Evolutionary conservation across 441 rosid species (phyloP).

Genomic region (Gossypium laxum): DNA sequence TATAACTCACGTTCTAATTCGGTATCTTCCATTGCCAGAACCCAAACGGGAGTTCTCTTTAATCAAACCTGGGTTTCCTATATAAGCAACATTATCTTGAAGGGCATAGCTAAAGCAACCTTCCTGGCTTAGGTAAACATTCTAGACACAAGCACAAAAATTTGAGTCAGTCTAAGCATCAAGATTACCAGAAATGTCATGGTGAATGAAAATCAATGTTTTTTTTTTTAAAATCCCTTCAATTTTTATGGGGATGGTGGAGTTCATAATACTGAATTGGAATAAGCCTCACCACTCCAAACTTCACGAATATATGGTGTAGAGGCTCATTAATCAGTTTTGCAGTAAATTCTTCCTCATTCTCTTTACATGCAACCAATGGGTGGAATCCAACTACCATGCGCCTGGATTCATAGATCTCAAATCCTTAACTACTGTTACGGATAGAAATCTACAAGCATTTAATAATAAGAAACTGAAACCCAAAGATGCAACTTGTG

Average conservation of each 20-base stretch:
- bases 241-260: not conserved
- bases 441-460: not conserved
- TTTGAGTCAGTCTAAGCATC: not conserved
- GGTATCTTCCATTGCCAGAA: conserved; percentile 16
- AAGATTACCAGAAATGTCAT: not conserved
- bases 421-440: not conserved
- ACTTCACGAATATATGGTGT: conserved; percentile 37
- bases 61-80: conserved; percentile 27
- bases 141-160: conserved; percentile 30
- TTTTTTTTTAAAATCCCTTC: not conserved
- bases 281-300: conserved; percentile 45
- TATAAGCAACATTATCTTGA: conserved; percentile 35
- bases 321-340: conserved; percentile 29
- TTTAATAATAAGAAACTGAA: not conserved
- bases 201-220: not conserved
- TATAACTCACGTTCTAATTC: conserved; percentile 16
- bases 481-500: not conserved
- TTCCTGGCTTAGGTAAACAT: conserved; percentile 45
- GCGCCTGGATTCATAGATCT: conserved; percentile 35
- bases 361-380: conserved; percentile 27
- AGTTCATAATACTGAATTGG: not conserved
- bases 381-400: conserved; percentile 56
- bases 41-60: conserved; percentile 11
- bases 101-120: conserved; percentile 30
- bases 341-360: conserved; percentile 22